phyloP scores from a whole-genome alignment of 495 filamentous ascomycete species.

The Daldinia vernicosa region DNA sequence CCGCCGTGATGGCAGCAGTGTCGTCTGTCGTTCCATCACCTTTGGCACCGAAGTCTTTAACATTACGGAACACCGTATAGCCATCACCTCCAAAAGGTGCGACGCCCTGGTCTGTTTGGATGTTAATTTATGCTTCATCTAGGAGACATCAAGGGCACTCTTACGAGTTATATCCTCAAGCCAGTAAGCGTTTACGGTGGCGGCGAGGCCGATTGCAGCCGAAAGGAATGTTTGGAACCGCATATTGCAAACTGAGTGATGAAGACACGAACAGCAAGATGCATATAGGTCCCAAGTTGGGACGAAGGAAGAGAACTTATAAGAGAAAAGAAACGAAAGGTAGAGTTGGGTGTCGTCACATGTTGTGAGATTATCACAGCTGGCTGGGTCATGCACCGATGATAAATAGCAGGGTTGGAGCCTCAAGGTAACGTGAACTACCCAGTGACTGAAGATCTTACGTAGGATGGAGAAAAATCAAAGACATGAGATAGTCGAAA shows the following conservation, averaged over 20 bases:
- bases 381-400: constrained; percentile 31
- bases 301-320: constrained; percentile 41
- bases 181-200: constrained; percentile 55
- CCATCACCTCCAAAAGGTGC: constrained; percentile 55
- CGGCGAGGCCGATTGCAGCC: constrained; percentile 50
- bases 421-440: constrained; percentile 38
- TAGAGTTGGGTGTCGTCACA: constrained; percentile 37
- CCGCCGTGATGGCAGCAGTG: constrained; percentile 83
- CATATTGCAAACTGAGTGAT: constrained; percentile 46
- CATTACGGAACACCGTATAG: constrained; percentile 67
- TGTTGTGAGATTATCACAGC: constrained; percentile 24
- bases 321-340: constrained; percentile 15
- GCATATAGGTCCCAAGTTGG: constrained; percentile 15
- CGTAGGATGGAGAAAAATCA: constrained; percentile 16
- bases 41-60: constrained; percentile 68
- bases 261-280: constrained; percentile 30
- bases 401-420: constrained; percentile 16
- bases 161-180: constrained; percentile 55
- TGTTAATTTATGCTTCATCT: constrained; percentile 4
- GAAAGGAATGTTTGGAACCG: constrained; percentile 51
- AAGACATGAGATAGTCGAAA: constrained; percentile 23
- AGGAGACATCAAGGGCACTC: background rate
- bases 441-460: constrained; percentile 15
- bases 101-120: constrained; percentile 54
- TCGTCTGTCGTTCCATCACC: constrained; percentile 77